Evolutionary conservation across 1,284 basidiomycete species (phyloP), one percentile per base, ranked within the genome.

Genomic region (Ganoderma lingzhi): DNA sequence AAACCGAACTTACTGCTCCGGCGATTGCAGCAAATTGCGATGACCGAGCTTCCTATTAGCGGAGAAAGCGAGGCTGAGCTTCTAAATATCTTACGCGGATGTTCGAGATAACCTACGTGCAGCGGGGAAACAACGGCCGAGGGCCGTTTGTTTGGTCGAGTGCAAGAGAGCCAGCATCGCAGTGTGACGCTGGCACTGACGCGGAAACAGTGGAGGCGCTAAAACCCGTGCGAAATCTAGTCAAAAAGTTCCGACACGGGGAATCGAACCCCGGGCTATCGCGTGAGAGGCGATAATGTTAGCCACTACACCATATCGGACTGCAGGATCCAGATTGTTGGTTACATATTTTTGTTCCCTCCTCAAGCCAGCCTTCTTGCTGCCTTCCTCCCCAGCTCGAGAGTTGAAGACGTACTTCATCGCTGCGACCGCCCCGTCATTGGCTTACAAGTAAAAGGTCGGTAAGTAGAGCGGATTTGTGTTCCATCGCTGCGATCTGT

Each of bases 231-330:
- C 23, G 23, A 23, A 23, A 23, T 23, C 23, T 23, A 23, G 23
- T 23, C 23, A 55, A 63, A 63, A 44, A 37, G 41, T 68, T 71
- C 70, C 67, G 64, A 71, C 67, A 71, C 70, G 67, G 70, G 67
- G 67, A 68, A 71, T 71, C 67, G 70, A 71, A 68, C 70, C 70
- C 70, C 67, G 67, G 70, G 70, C 70, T 71, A 71, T 71, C 70
- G 68, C 70, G 63, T 71, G 67, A 71, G 70, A 71, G 67, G 70
- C 70, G 70, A 71, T 68, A 71, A 71, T 71, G 70, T 71, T 68
- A 68, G 70, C 70, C 70, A 71, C 70, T 71, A 71, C 70, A 71
- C 70, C 70, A 71, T 71, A 71, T 71, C 67, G 70, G 70, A 71
- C 45, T 23, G 23, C 23, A 23, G 23, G 23, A 23, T 23, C 23